Evolutionary conservation across 2,329 filamentous ascomycete species (phyloP), one percentile per base, ranked within the genome.

Genomic region (Trichophyton benhamiae): DNA sequence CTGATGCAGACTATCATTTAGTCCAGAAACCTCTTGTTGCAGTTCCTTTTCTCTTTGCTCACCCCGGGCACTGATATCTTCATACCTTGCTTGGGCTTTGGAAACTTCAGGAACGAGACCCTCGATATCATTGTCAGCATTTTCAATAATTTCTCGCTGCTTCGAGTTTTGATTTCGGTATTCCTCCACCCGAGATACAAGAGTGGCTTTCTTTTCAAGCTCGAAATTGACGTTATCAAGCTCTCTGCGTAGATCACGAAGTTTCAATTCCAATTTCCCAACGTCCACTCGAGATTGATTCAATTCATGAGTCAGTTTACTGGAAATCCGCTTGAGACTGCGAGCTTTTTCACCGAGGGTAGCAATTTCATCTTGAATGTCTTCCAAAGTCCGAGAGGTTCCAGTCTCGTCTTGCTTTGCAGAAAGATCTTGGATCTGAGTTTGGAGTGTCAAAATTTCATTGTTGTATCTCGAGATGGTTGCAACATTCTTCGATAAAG

Each of bases 361-460:
- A 57, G 84, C 83, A 64, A 91, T 83, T 57, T 91, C 83, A 60
- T 88, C 85, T 67, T 94, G 88, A 60, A 97, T 91, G 66, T 94
- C 88, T 60, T 95, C 88, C 5, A 90, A 81, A 33, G 88, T 88
- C 64, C 89, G 84, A 13, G 83, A 82, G 8, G 80, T 73, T 11
- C 83, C 82, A 27, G 81, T 79, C 13, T 86, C 83, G 68, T 87
- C 84, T 70, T 96, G 88, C 66, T 91, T 90, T 7, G 85, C 84
- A 62, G 83, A 80, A 58, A 96, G 82, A 60, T 88, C 84, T 61
- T 87, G 80, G 58, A 96, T 87, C 71, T 96, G 87, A 44, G 76
- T 76, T 68, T 88, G 83, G 3, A 89, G 84, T 42, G 86, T 85
- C 55, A 79, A 78, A 63, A 92, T 87, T 52, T 96, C 89, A 63